Conservation (phyloP, 768 basidiomycete genomes). For the Peribolospora baueri region DNA sequence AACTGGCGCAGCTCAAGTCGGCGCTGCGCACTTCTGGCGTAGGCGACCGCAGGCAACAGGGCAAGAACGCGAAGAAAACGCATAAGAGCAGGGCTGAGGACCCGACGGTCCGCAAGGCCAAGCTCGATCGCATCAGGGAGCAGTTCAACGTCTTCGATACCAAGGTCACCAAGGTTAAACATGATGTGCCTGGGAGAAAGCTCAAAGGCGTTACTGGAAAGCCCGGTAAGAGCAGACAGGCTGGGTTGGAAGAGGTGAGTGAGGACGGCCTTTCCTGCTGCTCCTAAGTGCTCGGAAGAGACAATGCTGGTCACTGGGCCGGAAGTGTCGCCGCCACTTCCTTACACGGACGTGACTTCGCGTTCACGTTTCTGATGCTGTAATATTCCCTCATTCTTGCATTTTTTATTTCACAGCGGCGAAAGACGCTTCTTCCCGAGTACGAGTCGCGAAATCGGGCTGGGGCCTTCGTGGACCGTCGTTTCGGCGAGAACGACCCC, state of each 20-base stretch:
- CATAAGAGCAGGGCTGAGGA: slow-evolving; percentile 18
- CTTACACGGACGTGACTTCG: not conserved
- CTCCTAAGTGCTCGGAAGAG: not conserved
- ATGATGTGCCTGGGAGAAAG: slow-evolving; percentile 72
- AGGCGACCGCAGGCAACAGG: slow-evolving; percentile 31
- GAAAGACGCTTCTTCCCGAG: slow-evolving; percentile 64
- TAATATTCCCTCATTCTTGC: slow-evolving; percentile 1
- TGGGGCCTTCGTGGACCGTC: slow-evolving; percentile 73
- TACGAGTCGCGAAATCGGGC: slow-evolving; percentile 53
- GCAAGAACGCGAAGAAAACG: slow-evolving; percentile 43
- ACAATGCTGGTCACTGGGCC: not conserved
- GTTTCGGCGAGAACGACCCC: slow-evolving; percentile 89
- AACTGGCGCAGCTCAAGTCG: slow-evolving; percentile 69
- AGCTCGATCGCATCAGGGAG: slow-evolving; percentile 57
- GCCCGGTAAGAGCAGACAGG: slow-evolving; percentile 70
- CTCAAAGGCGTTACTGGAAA: slow-evolving; percentile 57
- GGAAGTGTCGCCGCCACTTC: too few relatives aligned
- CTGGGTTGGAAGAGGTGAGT: slow-evolving; percentile 64
- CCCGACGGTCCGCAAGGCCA: slow-evolving; percentile 22
- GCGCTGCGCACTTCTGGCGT: slow-evolving; percentile 60
- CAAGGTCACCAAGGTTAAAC: slow-evolving; percentile 73
- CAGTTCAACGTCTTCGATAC: slow-evolving; percentile 83
- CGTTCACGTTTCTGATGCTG: not conserved
- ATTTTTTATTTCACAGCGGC: slow-evolving; percentile 1
- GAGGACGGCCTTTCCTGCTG: not conserved